Evolutionary conservation across 768 basidiomycete species (phyloP), one percentile per base, ranked within the genome.

Genomic region (Rickenella mellea): DNA sequence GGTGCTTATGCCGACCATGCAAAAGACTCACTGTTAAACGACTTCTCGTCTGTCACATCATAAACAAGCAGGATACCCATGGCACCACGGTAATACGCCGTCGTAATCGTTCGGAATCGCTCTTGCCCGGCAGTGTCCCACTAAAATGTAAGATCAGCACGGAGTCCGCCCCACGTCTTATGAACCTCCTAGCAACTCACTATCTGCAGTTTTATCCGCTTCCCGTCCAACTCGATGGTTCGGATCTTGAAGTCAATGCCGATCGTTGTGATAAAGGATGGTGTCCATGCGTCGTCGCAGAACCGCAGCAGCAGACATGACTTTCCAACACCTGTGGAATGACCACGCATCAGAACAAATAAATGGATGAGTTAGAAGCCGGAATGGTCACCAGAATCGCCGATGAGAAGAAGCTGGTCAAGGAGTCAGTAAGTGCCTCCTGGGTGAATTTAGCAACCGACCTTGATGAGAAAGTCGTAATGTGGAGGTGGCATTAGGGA

Each of bases 121-220:
- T 99, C 96, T 69, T 98, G 94, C 25, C 96, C 96, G 43, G 94
- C 93, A 46, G 94, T 99, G 61, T 98, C 94, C 94, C 94, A 98
- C 93, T 98, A 55, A 22, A 14, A 5, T 38, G 22, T 19, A 27
- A 38, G 27, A 22, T 38, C 22, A 22, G 36, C 19, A n/a, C 17
- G 19, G 27, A 27, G 25, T 14, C 9, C 21, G 35, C 24, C 27
- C 14, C 26, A 19, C 24, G 15, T 8, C 12, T n/a, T 6, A 24
- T 4, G 30, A 19, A 21, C n/a, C n/a, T n/a, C n/a, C n/a, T n/a
- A n/a, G 12, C 10, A 5, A 74, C 87, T 51, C 50, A 94, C 93
- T 61, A 98, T 98, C 65, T 98, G 94, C n/a, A 98, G 76, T 67
- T 98, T 98, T 61, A 97, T 92, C 33, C 89, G 80, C 69, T 97